These are phyloP conservation scores for Rhizopus stolonifer DNA, from an alignment of 371 early-diverging fungal species.

Conservation along the genomic window DNA sequence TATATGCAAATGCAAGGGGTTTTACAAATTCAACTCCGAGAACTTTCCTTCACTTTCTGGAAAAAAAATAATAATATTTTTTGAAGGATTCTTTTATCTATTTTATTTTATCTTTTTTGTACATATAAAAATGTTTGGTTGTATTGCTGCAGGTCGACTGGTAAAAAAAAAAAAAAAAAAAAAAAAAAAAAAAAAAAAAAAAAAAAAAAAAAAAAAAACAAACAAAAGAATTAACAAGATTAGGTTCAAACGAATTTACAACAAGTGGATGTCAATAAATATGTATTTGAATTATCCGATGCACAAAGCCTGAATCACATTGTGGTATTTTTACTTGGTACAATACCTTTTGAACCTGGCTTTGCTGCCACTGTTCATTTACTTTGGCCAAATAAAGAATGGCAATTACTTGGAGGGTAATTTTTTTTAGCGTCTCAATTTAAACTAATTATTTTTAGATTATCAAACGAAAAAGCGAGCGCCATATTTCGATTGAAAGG, in stretches of 20 bases:
- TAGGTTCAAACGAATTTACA: constrained; percentile 90
- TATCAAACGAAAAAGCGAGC: constrained; percentile 76
- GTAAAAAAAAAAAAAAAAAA: constrained; percentile 34
- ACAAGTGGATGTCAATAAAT: constrained; percentile 82
- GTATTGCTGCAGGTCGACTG: constrained; percentile 83
- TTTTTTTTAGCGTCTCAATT: constrained; percentile 2
- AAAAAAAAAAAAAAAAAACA: too few relatives aligned
- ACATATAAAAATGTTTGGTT: constrained; percentile 77
- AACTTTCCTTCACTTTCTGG: not conserved
- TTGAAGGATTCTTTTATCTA: not conserved
- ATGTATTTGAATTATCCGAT: constrained; percentile 78
- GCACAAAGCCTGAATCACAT: constrained; percentile 87
- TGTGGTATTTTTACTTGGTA: constrained; percentile 88
- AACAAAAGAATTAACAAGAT: too few relatives aligned
- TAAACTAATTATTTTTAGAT: constrained; percentile 22
- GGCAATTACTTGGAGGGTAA: constrained; percentile 85
- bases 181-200: not conserved
- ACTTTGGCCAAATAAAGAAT: constrained; percentile 80
- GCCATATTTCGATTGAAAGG: constrained; percentile 71
- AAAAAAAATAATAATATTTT: not conserved
- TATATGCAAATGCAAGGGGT: too few relatives aligned
- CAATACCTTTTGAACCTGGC: constrained; percentile 82
- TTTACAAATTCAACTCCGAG: not conserved
- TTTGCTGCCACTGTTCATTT: constrained; percentile 88
- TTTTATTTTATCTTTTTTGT: not conserved